phyloP scores from a whole-genome alignment of 2,329 filamentous ascomycete genomes.

The Neofusicoccum laricinum region DNA sequence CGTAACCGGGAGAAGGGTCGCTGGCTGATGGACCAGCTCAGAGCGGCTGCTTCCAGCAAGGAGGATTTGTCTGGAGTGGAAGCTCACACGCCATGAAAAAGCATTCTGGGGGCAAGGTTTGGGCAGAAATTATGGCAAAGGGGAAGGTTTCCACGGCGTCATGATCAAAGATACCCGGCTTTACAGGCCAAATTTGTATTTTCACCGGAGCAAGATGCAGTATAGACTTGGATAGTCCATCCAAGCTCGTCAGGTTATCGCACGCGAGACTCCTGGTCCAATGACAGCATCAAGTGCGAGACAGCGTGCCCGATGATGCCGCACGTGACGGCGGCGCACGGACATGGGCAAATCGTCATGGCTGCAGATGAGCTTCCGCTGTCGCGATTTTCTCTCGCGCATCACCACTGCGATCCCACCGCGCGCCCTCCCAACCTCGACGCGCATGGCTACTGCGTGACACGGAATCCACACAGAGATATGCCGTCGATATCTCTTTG shows the following conservation, averaged over 20 bases:
- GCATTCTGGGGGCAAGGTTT: not conserved
- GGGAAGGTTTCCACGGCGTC: not conserved
- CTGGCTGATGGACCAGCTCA: constrained; percentile 6
- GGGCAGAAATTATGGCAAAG: not conserved
- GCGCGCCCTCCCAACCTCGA: constrained; percentile 1
- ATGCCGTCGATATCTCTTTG: constrained; percentile 35
- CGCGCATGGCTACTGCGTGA: constrained; percentile 1
- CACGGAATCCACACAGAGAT: constrained; percentile 22
- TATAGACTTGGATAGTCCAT: too few species aligned
- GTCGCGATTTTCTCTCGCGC: constrained; percentile 8
- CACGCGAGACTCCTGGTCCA: too few species aligned
- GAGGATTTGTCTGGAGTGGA: not conserved
- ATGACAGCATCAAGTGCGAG: too few species aligned
- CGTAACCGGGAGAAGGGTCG: not conserved
- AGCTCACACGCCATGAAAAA: not conserved
- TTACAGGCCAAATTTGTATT: too few species aligned
- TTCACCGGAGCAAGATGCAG: too few species aligned
- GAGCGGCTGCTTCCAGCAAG: not conserved
- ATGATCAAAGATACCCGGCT: not conserved
- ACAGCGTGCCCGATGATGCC: too few species aligned
- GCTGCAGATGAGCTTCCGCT: not conserved
- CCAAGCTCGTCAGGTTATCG: too few species aligned
- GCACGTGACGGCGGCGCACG: not conserved
- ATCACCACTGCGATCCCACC: not conserved
- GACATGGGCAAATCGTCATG: not conserved